Conservation (phyloP, 768 basidiomycete species). For the Phylloporus sp. region DNA sequence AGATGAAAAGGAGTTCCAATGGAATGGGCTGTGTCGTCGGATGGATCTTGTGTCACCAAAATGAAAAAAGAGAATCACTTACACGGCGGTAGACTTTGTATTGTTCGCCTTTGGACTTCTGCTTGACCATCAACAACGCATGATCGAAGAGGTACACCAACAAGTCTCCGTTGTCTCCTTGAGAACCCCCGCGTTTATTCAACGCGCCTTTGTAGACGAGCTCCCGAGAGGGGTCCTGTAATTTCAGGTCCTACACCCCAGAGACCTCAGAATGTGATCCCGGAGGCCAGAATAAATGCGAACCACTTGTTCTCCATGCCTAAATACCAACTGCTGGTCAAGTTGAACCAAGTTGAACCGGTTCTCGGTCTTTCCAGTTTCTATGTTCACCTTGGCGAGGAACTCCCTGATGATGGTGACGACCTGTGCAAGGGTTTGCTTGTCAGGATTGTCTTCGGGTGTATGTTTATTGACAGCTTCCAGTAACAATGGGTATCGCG, state of each 20-base stretch:
- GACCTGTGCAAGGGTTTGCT: conserved; percentile 67
- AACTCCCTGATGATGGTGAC: conserved; percentile 76
- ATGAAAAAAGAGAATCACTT: conserved; percentile 24
- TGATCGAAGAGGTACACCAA: conserved; percentile 97
- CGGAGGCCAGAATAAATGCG: conserved; percentile 27
- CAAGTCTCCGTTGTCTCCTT: conserved; percentile 80
- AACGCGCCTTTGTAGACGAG: conserved; percentile 86
- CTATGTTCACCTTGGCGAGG: conserved; percentile 81
- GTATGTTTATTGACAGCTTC: conserved; percentile 93
- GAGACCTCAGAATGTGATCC: background rate
- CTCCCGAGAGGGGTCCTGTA: conserved; percentile 85
- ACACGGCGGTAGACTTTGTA: conserved; percentile 92
- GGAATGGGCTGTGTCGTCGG: conserved; percentile 74
- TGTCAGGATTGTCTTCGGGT: conserved; percentile 84
- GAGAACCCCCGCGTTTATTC: conserved; percentile 72
- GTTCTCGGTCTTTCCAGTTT: conserved; percentile 94
- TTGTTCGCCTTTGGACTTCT: conserved; percentile 89
- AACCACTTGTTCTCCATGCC: conserved; percentile 87
- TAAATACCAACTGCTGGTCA: conserved; percentile 85
- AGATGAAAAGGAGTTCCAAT: conserved; percentile 82
- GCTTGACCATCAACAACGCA: conserved; percentile 90
- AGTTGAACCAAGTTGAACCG: conserved; percentile 92
- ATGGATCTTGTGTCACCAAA: conserved; percentile 5
- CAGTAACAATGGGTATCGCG: conserved; percentile 91
- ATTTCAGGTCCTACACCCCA: conserved; percentile 63